A percentile compares a stretch with the other conserved stretches of the same genome.
These are phyloP conservation scores for Dissoconium aciculare DNA, from an alignment of 2,329 filamentous ascomycete genomes.

Conservation along the genomic window DNA sequence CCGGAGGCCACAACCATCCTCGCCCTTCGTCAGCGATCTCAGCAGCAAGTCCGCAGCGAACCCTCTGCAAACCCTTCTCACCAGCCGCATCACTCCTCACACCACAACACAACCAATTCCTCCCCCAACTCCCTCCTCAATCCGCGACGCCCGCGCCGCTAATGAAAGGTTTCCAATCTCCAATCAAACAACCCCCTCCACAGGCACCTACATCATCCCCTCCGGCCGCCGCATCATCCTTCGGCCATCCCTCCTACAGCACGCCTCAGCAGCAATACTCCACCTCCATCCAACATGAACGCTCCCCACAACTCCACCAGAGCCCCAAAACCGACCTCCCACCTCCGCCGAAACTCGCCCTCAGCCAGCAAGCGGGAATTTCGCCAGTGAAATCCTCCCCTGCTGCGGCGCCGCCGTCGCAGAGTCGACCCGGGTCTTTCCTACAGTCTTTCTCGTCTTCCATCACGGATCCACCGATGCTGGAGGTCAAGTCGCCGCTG, in stretches of 20 bases:
- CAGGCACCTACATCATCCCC: conserved; percentile 8
- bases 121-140: conserved; percentile 9
- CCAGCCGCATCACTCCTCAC: conserved; percentile 7
- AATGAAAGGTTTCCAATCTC: conserved; percentile 20
- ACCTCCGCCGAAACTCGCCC: conserved; percentile 12
- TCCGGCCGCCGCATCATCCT: conserved; percentile 9
- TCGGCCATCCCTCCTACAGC: background rate
- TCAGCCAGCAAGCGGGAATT: conserved; percentile 9
- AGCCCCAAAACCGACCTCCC: conserved; percentile 20
- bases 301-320: conserved; percentile 10
- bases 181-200: conserved; percentile 9
- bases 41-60: background rate
- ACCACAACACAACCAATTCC: conserved; percentile 8
- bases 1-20: conserved; percentile 14
- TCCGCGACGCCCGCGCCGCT: conserved; percentile 13
- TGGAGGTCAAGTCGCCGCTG: no score
- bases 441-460: no score
- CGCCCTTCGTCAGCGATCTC: conserved; percentile 2
- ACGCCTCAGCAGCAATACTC: background rate
- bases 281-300: conserved; percentile 4
- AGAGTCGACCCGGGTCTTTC: no score
- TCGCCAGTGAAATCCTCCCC: conserved; percentile 23
- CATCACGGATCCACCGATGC: no score
- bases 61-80: no score
- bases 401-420: no score